Evolutionary conservation across 768 basidiomycete species (phyloP).

Genomic region (Agrocybe pediades): DNA sequence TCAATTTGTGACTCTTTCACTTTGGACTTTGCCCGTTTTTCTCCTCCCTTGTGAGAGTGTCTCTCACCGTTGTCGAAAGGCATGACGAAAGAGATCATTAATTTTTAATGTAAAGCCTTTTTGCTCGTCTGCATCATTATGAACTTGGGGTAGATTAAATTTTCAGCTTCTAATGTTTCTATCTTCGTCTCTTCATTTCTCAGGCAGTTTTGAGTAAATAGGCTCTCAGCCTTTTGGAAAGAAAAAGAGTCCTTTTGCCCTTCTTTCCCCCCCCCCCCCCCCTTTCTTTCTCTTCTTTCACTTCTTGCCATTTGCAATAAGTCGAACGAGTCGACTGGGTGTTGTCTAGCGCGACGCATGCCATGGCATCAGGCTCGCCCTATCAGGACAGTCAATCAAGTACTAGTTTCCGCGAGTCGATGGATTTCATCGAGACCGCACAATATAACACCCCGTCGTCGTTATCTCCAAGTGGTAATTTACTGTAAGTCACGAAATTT

Average conservation of each 20-base stretch:
- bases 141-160: background rate
- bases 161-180: conserved; percentile 9
- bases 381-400: conserved; percentile 7
- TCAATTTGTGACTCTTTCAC: conserved; percentile 1
- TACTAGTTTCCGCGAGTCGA: conserved; percentile 8
- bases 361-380: conserved; percentile 12
- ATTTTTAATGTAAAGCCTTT: conserved; percentile 6
- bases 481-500: conserved; percentile 9
- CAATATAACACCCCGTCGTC: conserved; percentile 18
- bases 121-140: background rate
- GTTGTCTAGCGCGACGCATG: background rate
- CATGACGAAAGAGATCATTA: background rate
- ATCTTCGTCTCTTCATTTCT: conserved; percentile 15
- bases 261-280: conserved; percentile 6
- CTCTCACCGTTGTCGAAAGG: conserved; percentile 6
- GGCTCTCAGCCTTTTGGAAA: conserved; percentile 18
- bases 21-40: conserved; percentile 4
- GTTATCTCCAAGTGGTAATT: conserved; percentile 7
- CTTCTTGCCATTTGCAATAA: conserved; percentile 14
- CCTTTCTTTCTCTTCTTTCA: conserved; percentile 7
- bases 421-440: conserved; percentile 24
- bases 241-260: conserved; percentile 6
- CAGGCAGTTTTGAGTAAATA: conserved; percentile 13
- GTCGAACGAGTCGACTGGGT: no score
- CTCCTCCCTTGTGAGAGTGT: conserved; percentile 1